phyloP scores from a whole-genome alignment of 345 rosid species.

The Orychophragmus violaceus region DNA sequence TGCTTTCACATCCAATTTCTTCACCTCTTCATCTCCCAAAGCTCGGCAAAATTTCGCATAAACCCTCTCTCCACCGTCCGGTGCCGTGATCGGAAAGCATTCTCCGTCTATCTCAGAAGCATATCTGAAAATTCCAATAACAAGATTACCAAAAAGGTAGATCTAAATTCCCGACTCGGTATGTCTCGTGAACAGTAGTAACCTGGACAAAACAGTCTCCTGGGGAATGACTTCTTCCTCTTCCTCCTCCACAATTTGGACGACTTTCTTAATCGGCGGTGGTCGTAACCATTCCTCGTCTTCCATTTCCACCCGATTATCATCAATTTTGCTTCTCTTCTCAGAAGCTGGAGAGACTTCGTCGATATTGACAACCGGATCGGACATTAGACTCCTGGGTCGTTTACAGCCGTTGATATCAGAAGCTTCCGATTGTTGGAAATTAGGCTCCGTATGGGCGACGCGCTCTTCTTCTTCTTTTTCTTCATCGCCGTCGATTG shows the following conservation, averaged over 20 bases:
- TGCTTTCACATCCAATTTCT: slow-evolving; percentile 39
- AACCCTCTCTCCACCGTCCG: slow-evolving; percentile 79
- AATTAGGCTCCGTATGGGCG: slow-evolving; percentile 15
- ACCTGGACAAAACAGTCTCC: slow-evolving; percentile 54
- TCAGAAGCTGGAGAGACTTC: slow-evolving; percentile 26
- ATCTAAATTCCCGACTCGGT: background rate
- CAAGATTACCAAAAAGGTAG: background rate
- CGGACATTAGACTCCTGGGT: slow-evolving; percentile 27
- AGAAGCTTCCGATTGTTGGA: slow-evolving; percentile 19
- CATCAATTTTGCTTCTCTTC: slow-evolving; percentile 47
- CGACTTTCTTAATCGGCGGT: slow-evolving; percentile 39
- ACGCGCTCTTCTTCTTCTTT: slow-evolving; percentile 16
- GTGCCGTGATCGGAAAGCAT: slow-evolving; percentile 75
- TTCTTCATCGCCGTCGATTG: slow-evolving; percentile 26
- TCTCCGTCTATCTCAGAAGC: slow-evolving; percentile 79
- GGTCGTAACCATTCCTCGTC: slow-evolving; percentile 65
- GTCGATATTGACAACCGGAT: slow-evolving; percentile 21
- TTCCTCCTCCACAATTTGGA: slow-evolving; percentile 16
- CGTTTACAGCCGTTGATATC: slow-evolving; percentile 45
- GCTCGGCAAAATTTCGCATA: slow-evolving; percentile 62
- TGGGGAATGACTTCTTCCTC: slow-evolving; percentile 32
- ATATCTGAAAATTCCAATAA: slow-evolving; percentile 21
- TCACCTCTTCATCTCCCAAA: slow-evolving; percentile 34
- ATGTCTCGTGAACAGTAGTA: background rate
- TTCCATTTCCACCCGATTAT: slow-evolving; percentile 2